Base-by-base conservation (phyloP, 495 filamentous ascomycete species). In the Penicillium egyptiacum region DNA sequence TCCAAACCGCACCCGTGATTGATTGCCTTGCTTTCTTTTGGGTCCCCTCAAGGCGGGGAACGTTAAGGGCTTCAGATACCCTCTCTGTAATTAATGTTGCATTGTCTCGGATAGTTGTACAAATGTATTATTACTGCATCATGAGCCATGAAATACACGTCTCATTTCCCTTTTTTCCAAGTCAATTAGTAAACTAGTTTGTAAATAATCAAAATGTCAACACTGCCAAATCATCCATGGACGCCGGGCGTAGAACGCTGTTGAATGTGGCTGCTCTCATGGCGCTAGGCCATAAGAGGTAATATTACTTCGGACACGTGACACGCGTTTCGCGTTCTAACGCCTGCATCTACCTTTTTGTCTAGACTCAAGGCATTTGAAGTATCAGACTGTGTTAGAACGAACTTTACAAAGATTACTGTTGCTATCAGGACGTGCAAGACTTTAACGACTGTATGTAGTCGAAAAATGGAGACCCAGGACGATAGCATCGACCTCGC, bases 1-100 rank as follows among this genome's bases (percentile, higher is more conserved):
- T 20, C 84, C 87, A 33, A 97, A 96, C 71, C 81, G 93, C 26
- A 91, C 74, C 59, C 78, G 88, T 26, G 86, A 87, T 71, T 89
- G 62, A 76, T 40, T 22, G 9, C 11, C 78, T 20, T 83, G 70
- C 2, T 17, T 39, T 39, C 71, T 86, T 86, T 52, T 37, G n/a
- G 20, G 20, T 1, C 17, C 9, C 37, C 7, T n/a, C 26, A 17
- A 16, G 53, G 20, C 3, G 5, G 39, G 14, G 5, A 31, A 17
- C 55, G 31, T 47, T 30, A 23, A 37, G 61, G 58, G 58, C 61
- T 64, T 64, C 61, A 23, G 58, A 64, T 61, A 61, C 58, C 58
- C 61, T 39, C 23, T 57, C 43, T 46, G 17, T 19, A 43, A 40
- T 53, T 35, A 46, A 46, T 54, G 31, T 51, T 37, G 39, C 46